Base-by-base conservation (phyloP, 2,329 filamentous ascomycete species). In the Zymoseptoria tritici region DNA sequence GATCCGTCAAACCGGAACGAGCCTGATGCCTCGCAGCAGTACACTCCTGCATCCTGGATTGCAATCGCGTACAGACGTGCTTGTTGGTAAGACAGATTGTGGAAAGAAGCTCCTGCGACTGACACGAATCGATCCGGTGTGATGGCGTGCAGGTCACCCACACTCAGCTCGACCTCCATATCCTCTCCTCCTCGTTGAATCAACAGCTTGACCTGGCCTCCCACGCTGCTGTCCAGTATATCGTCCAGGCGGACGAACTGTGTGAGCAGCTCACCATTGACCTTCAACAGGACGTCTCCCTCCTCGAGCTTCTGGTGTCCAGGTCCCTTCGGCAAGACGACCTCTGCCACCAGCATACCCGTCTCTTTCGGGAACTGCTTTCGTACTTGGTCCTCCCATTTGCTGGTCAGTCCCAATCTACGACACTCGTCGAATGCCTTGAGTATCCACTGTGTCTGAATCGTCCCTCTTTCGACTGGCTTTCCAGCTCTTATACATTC, bases 341-440 rank as follows among this genome's bases (percentile, higher is more conserved):
- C 96, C 77, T 99, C 95, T 20, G 92, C 93, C 11, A 97, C 93
- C 26, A 99, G 83, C 90, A 99, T 92, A 71, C 94, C 95, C 22
- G 91, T 97, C 77, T 97, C 94, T 68, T 90, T 88, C 0, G 95
- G 94, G 66, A 96, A 96, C 24, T 85, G 81, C 67, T 89, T 85
- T 36, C 94, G 87, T 64, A 96, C 85, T 59, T 87, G 86, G 46
- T 89, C 87, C 78, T 99, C 94, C 86, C 91, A 95, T 56, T 91
- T 83, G 0, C 91, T 82, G 1, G 85, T 90, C 61, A 99, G 80
- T 7, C 94, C 94, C 9, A 99, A 80, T 61, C 94, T 84, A 57
- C 93, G 86, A 74, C 94, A 97, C 74, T 99, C 95, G 68, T 99
- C 95, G 68, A 99, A 99, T 0, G 94, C 91, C 75, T 97, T 97